A percentile compares a stretch with the other conserved stretches of the same genome.
Evolutionary conservation across 2,329 filamentous ascomycete species (phyloP).

Genomic region (Aotearoamyces nothofagi): DNA sequence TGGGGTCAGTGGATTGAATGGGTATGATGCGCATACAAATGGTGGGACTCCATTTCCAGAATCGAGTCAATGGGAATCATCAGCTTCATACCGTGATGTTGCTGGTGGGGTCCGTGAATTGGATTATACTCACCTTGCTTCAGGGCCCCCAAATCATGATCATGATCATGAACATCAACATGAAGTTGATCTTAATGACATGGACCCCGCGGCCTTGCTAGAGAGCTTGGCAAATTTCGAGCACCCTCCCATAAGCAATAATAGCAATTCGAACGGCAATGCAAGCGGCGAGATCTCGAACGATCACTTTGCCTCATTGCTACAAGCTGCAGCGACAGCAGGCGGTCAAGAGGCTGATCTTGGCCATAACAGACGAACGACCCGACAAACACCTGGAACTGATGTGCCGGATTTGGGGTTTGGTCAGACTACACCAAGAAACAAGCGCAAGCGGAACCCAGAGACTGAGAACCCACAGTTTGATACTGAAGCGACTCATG

Average conservation of each 20-base stretch:
- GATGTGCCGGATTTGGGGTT: background rate
- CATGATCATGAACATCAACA: too few relatives aligned
- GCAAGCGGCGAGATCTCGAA: slow-evolving; percentile 6
- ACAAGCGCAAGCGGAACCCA: slow-evolving; percentile 4
- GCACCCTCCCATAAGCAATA: slow-evolving; percentile 3
- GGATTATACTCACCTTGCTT: too few relatives aligned
- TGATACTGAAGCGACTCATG: too few relatives aligned
- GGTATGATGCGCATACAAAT: slow-evolving; percentile 4
- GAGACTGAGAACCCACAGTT: too few relatives aligned
- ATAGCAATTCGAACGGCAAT: too few relatives aligned
- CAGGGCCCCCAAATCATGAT: too few relatives aligned
- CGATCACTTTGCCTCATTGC: slow-evolving; percentile 13
- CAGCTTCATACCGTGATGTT: too few relatives aligned
- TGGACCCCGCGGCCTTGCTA: slow-evolving; percentile 13
- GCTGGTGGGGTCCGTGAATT: too few relatives aligned
- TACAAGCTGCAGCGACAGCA: slow-evolving; percentile 14
- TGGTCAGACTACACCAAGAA: background rate
- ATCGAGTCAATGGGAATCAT: too few relatives aligned
- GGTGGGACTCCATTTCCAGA: slow-evolving; percentile 3
- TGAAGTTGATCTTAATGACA: slow-evolving; percentile 3
- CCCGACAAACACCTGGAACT: background rate
- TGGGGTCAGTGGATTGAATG: too few relatives aligned
- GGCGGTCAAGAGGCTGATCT: slow-evolving; percentile 6
- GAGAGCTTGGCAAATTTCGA: slow-evolving; percentile 14
- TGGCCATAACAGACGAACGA: background rate